Evolutionary conservation across 2,329 filamentous ascomycete genomes (phyloP), one percentile per base, ranked within the genome.

Genomic region (Trichophaea hybrida): DNA sequence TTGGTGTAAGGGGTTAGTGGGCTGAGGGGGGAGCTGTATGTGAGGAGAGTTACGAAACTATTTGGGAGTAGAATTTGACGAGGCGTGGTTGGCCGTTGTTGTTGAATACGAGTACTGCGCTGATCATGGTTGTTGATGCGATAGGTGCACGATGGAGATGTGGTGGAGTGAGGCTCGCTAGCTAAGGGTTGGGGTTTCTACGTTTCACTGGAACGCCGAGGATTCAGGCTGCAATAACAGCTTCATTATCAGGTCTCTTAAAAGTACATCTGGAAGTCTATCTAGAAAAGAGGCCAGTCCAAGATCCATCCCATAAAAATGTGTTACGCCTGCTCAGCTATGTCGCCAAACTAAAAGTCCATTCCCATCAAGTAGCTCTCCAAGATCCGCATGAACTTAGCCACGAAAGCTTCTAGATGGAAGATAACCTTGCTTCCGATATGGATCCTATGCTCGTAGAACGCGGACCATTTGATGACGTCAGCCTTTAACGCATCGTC

Each of bases 51-150:
- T 24, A 24, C 24, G 24, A 3, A 74, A 94, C 91, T 67, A 98
- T 82, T 72, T 97, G 91, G 1, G 91, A 96, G 73, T 98, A 98
- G 78, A 98, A 98, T 70, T 97, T 97, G 69, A 91, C 97, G 72
- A 98, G 80, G 59, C 93, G 85, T 40, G 93, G 91, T 74, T 98
- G 91, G 65, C 93, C 93, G 69, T 91, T 88, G 76, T 95, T 95
- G 71, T 98, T 98, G 78, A 98, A 98, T 72, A 98, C 91, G 66
- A 98, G 79, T 63, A 98, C 91, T 35, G 94, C 93, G 78, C 95
- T 98, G 74, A 98, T 97, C 93, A 98, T 98, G 67, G 67, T 75
- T 24, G 24, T 24, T 24, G 24, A 24, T 24, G 24, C 3, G 24
- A 24, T 24, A 24, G 24, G 48, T 13, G 48, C 6, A 17, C 12